Base-by-base conservation (phyloP, 2,329 filamentous ascomycete genomes). In the Verruconis gallopava region DNA sequence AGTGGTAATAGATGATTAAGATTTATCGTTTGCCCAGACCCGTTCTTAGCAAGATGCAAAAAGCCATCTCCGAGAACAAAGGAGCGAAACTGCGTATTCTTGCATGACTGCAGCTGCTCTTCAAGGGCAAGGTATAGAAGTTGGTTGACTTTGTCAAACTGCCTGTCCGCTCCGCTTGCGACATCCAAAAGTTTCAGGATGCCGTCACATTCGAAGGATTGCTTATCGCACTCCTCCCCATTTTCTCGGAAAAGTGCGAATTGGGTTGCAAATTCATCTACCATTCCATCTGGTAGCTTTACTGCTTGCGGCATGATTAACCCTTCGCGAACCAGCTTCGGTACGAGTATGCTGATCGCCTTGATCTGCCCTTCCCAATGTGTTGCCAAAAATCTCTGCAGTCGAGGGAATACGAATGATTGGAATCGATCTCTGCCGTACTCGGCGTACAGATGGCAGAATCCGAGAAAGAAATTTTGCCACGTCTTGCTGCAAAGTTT, bases 361-460 rank as follows among this genome's bases (percentile, higher is more conserved):
- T 30, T 30, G 9, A n/a, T 30, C 25, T 30, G 25, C n/a, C 25
- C 25, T 9, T 30, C 25, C 25, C 25, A 30, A 30, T n/a, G n/a
- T 9, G 9, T 30, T n/a, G 22, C 9, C 9, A 42, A 11, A 14
- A 42, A 46, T 33, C 36, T 85, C 58, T 93, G 84, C 50, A 96
- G 86, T 44, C 83, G 78, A 28, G 77, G 79, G 5, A 88, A 68
- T 21, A 93, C 71, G n/a, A 95, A 66, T 48, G 76, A 79, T 42
- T 77, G 73, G 55, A 96, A 98, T 30, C 83, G 73, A 41, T 79
- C 73, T 2, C 71, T 57, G 36, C 86, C 79, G 25, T 93, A 67
- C 42, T 85, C 73, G 0, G 84, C 79, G 50, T 91, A 79, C 40
- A 84, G 79, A 12, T 80, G 79, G 60, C 85, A 95, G 59, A 96